phyloP scores from a whole-genome alignment of 139 green algal genomes.

The Tetraselmis striata region DNA sequence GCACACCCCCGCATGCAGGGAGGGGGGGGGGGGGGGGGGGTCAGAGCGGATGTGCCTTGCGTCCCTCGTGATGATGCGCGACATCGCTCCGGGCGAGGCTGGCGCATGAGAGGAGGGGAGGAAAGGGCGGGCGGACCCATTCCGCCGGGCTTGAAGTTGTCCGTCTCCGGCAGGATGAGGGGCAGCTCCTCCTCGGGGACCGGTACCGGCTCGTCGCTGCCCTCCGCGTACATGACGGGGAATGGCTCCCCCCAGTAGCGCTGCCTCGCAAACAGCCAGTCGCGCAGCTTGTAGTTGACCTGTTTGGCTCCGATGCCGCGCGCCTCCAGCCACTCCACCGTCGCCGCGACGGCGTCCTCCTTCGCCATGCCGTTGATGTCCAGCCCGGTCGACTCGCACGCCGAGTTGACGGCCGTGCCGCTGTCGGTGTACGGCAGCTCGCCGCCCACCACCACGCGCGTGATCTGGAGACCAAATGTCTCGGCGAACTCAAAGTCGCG shows the following conservation, averaged over 20 bases:
- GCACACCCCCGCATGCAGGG: neutral
- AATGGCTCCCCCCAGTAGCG: constrained; percentile 99
- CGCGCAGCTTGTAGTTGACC: constrained; percentile 95
- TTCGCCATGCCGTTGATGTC: constrained; percentile 64
- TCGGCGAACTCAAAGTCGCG: constrained; percentile 88
- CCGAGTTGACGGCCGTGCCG: constrained; percentile 56
- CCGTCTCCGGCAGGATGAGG: constrained; percentile 74
- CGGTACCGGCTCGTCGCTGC: constrained; percentile 46
- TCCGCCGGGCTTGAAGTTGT: constrained; percentile 84
- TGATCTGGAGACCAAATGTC: constrained; percentile 67
- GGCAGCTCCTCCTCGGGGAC: constrained; percentile 79
- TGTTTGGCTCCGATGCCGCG: constrained; percentile 29
- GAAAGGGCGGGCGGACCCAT: constrained; percentile 34
- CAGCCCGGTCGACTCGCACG: constrained; percentile 37
- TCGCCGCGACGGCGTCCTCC: constrained; percentile 27
- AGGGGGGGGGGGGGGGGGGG: neutral
- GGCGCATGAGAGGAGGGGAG: no score
- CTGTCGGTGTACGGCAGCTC: constrained; percentile 57
- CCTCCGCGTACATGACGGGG: constrained; percentile 81
- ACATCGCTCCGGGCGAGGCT: no score
- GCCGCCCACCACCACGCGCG: constrained; percentile 40
- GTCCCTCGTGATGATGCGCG: no score
- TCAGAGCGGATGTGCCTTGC: no score
- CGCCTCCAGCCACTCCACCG: constrained; percentile 49
- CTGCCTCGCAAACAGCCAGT: constrained; percentile 98